phyloP scores from a whole-genome alignment of 129 eudicot genomes.

The Sambucus nigra region DNA sequence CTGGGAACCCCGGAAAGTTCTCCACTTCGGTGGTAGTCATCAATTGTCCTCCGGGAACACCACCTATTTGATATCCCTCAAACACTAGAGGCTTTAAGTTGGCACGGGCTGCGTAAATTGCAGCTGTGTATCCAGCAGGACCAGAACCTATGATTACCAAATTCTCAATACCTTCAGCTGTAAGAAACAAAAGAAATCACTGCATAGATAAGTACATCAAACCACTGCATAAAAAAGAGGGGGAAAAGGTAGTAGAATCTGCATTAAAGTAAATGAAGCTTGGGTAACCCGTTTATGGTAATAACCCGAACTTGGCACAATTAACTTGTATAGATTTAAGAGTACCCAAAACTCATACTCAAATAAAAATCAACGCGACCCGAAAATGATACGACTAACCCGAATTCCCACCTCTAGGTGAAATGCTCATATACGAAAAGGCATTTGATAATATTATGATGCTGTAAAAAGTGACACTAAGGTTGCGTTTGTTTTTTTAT shows the following conservation, averaged over 20 bases:
- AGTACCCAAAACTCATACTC: too few relatives aligned
- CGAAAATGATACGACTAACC: too few relatives aligned
- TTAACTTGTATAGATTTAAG: too few relatives aligned
- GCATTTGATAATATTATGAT: background rate
- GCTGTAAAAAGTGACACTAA: too few relatives aligned
- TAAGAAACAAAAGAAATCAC: constrained; percentile 21
- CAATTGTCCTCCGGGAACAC: constrained; percentile 97
- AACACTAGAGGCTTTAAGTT: constrained; percentile 92
- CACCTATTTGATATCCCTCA: constrained; percentile 94
- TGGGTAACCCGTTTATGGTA: too few relatives aligned
- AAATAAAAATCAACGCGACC: too few relatives aligned
- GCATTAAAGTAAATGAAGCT: background rate
- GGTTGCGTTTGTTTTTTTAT: too few relatives aligned
- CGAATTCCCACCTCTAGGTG: too few relatives aligned
- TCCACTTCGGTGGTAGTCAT: constrained; percentile 99
- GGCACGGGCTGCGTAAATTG: constrained; percentile 96
- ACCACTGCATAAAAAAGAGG: background rate
- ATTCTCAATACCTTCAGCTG: constrained; percentile 74
- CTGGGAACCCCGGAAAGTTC: constrained; percentile 99
- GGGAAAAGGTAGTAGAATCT: background rate
- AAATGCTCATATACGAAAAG: background rate
- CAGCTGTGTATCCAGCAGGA: constrained; percentile 99
- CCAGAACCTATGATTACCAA: constrained; percentile 96
- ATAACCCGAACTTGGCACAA: too few relatives aligned
- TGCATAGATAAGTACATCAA: background rate